phyloP scores from a whole-genome alignment of 2,329 filamentous ascomycete species.

The Colletotrichum tropicale region DNA sequence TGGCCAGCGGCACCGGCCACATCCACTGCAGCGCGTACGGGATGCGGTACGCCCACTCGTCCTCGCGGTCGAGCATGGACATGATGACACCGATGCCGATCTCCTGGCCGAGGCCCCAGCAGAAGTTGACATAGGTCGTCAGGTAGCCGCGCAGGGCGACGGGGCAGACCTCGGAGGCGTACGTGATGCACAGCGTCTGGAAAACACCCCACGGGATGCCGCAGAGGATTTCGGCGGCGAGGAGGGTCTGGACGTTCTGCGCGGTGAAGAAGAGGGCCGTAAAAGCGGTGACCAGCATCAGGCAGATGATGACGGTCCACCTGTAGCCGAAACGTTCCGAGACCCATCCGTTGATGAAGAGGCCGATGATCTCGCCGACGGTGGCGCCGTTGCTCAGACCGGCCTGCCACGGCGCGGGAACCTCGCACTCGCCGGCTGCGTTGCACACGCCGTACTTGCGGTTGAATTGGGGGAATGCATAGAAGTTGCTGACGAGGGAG shows the following conservation, averaged over 20 bases:
- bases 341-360: constrained; percentile 68
- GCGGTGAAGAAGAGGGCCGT: constrained; percentile 71
- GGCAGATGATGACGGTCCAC: constrained; percentile 64
- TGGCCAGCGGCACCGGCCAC: constrained; percentile 71
- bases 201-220: constrained; percentile 68
- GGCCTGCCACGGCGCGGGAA: constrained; percentile 67
- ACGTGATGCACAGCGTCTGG: constrained; percentile 65
- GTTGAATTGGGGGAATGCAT: constrained; percentile 63
- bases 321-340: constrained; percentile 73
- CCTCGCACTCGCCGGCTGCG: constrained; percentile 52
- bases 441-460: constrained; percentile 58
- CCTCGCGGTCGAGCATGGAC: constrained; percentile 66
- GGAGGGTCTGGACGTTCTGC: constrained; percentile 60
- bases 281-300: constrained; percentile 59
- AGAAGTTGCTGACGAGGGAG: constrained; percentile 82
- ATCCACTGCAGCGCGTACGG: constrained; percentile 80
- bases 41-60: constrained; percentile 73
- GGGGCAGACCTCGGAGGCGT: constrained; percentile 75
- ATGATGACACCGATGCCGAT: constrained; percentile 77
- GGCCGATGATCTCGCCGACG: constrained; percentile 69
- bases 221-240: constrained; percentile 66
- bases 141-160: constrained; percentile 73
- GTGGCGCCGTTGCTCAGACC: constrained; percentile 64
- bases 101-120: constrained; percentile 71
- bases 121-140: constrained; percentile 78